Conservation (phyloP, 2,329 filamentous ascomycete species). For the Hawksworthiomyces lignivorus region DNA sequence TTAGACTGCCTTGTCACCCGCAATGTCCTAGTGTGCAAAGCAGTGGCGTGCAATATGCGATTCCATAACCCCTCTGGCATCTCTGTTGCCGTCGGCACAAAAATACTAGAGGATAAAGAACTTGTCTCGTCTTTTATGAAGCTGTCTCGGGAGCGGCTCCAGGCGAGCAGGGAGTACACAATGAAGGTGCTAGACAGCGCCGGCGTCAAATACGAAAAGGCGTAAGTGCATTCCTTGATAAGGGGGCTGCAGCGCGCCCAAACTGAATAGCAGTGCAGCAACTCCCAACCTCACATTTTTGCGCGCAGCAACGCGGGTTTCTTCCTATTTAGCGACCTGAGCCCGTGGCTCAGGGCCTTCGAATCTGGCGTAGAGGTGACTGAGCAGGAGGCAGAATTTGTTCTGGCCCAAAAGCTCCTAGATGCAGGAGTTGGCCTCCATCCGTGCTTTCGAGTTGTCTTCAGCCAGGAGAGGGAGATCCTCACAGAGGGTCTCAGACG, state of each 20-base stretch:
- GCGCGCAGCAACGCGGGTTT: constrained; percentile 50
- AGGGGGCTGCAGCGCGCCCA: no score
- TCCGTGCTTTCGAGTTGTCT: constrained; percentile 45
- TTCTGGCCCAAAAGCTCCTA: constrained; percentile 35
- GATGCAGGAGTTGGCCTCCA: constrained; percentile 43
- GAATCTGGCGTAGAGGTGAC: constrained; percentile 12
- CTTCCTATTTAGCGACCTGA: constrained; percentile 48
- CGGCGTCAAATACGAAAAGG: constrained; percentile 30
- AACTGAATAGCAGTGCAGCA: no score
- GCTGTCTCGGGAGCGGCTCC: constrained; percentile 30
- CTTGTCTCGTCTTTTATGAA: constrained; percentile 39
- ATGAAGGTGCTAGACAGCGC: constrained; percentile 29
- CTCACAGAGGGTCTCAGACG: neutral
- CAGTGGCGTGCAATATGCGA: constrained; percentile 31
- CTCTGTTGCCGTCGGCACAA: constrained; percentile 32
- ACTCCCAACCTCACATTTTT: no score
- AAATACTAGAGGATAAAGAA: constrained; percentile 37
- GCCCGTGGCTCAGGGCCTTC: constrained; percentile 35
- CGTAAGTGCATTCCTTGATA: no score
- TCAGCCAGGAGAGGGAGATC: constrained; percentile 18
- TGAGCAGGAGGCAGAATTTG: constrained; percentile 14
- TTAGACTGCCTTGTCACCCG: constrained; percentile 38
- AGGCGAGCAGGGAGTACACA: constrained; percentile 31
- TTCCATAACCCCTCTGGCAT: constrained; percentile 41
- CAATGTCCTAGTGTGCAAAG: constrained; percentile 24